A percentile compares a stretch with the other conserved stretches of the same genome.
phyloP scores from a whole-genome alignment of 306 rosid genomes.

The Corylus americana region DNA sequence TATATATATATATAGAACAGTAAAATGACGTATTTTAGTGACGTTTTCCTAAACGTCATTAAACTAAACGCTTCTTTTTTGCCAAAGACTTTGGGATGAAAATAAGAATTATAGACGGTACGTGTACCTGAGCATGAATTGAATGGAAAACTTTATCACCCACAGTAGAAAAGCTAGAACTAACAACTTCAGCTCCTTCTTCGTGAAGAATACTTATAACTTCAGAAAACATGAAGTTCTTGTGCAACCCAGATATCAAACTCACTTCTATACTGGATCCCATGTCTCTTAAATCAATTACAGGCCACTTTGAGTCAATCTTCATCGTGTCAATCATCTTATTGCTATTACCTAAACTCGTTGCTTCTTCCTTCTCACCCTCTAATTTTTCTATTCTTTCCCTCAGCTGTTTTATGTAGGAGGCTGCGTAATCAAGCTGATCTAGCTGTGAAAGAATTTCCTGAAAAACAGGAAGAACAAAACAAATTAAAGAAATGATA shows the following conservation, averaged over 20 bases:
- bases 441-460: slow-evolving; percentile 47
- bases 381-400: slow-evolving; percentile 55
- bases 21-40: too few relatives aligned
- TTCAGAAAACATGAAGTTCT: slow-evolving; percentile 56
- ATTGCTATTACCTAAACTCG: background rate
- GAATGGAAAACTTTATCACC: slow-evolving; percentile 53
- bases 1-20: too few relatives aligned
- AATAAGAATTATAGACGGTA: too few relatives aligned
- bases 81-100: background rate
- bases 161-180: slow-evolving; percentile 40
- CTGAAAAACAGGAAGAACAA: slow-evolving; percentile 27
- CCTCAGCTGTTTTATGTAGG: slow-evolving; percentile 48
- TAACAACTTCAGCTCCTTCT: slow-evolving; percentile 75
- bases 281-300: slow-evolving; percentile 51
- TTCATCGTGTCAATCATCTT: background rate
- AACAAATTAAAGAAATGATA: background rate
- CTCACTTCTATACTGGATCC: slow-evolving; percentile 54
- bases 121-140: slow-evolving; percentile 61
- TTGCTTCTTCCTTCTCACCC: slow-evolving; percentile 44
- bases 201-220: slow-evolving; percentile 55
- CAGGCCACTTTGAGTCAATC: slow-evolving; percentile 27
- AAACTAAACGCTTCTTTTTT: too few relatives aligned
- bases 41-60: too few relatives aligned
- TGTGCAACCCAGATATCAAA: slow-evolving; percentile 50
- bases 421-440: slow-evolving; percentile 48